Conservation (phyloP, 2,329 filamentous ascomycete species). For the Xylariales sp. region DNA sequence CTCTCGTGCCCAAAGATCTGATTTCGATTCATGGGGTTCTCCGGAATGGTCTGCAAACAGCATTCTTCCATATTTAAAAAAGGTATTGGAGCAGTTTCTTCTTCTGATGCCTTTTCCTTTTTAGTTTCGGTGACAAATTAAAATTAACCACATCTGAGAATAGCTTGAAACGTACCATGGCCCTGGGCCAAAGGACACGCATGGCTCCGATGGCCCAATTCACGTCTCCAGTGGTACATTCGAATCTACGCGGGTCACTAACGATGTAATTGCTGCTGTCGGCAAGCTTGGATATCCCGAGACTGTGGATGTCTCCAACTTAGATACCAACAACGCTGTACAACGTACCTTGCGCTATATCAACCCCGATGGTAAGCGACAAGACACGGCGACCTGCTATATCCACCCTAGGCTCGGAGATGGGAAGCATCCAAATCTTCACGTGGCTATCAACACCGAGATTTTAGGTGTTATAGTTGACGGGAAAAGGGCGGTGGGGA, state of each 20-base stretch:
- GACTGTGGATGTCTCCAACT: slow-evolving; percentile 46
- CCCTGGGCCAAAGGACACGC: slow-evolving; percentile 34
- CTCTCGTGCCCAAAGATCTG: slow-evolving; percentile 23
- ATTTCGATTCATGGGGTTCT: slow-evolving; percentile 22
- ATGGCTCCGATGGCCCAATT: slow-evolving; percentile 52
- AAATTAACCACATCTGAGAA: neutral
- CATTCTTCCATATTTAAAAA: slow-evolving; percentile 23
- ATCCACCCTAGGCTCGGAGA: slow-evolving; percentile 45
- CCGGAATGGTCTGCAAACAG: slow-evolving; percentile 23
- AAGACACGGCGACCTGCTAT: slow-evolving; percentile 47
- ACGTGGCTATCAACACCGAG: slow-evolving; percentile 47
- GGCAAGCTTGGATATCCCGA: slow-evolving; percentile 44
- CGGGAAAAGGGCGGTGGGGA: slow-evolving; percentile 8
- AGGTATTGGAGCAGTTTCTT: slow-evolving; percentile 28
- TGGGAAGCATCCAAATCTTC: slow-evolving; percentile 41
- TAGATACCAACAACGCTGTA: slow-evolving; percentile 31
- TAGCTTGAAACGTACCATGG: slow-evolving; percentile 54
- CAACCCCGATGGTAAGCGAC: slow-evolving; percentile 37
- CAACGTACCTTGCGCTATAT: slow-evolving; percentile 14
- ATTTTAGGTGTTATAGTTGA: slow-evolving; percentile 26
- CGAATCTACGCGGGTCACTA: slow-evolving; percentile 31
- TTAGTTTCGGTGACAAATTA: neutral
- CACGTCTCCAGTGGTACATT: slow-evolving; percentile 49
- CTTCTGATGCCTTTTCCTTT: no score
- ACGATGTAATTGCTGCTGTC: slow-evolving; percentile 46